Conservation (phyloP, 1,284 basidiomycete genomes). For the Gomphus bonarii region DNA sequence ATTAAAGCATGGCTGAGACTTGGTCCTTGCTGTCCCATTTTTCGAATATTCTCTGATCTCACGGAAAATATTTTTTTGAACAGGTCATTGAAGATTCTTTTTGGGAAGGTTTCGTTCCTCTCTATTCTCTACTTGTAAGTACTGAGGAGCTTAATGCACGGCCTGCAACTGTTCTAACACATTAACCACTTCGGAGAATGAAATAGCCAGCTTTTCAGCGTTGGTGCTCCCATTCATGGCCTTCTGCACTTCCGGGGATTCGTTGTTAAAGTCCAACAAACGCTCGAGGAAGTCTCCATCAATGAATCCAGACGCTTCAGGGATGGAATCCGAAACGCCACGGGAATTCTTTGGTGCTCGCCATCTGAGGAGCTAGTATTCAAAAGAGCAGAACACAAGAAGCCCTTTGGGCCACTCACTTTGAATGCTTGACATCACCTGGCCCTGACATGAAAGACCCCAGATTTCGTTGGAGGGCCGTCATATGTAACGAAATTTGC, state of each 20-base stretch:
- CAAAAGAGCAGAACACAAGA: not conserved
- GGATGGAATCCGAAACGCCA: slow-evolving; percentile 46
- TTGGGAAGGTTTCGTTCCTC: no score
- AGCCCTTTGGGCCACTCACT: slow-evolving; percentile 29
- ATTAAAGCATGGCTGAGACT: no score
- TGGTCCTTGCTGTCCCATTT: no score
- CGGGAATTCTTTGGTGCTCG: slow-evolving; percentile 50
- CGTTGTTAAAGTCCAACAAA: slow-evolving; percentile 37
- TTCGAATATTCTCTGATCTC: no score
- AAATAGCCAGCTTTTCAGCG: slow-evolving; percentile 40
- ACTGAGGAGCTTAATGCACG: slow-evolving; percentile 36
- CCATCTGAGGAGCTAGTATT: slow-evolving; percentile 34
- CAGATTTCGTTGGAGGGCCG: slow-evolving; percentile 73
- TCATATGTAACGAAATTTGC: slow-evolving; percentile 51
- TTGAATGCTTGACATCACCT: slow-evolving; percentile 54
- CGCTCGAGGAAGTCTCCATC: slow-evolving; percentile 83
- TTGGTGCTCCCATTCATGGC: slow-evolving; percentile 45
- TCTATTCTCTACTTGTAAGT: no score
- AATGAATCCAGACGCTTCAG: slow-evolving; percentile 63
- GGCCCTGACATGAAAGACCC: slow-evolving; percentile 41
- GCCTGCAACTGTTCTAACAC: slow-evolving; percentile 51
- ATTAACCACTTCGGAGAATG: slow-evolving; percentile 34
- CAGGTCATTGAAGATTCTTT: no score
- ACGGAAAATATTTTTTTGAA: no score
- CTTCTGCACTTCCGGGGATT: slow-evolving; percentile 26